Percentiles rank a stretch among this genome's conserved stretches.
phyloP scores from a whole-genome alignment of 2,329 filamentous ascomycete species.

The Neopestalotiopsis rosae region DNA sequence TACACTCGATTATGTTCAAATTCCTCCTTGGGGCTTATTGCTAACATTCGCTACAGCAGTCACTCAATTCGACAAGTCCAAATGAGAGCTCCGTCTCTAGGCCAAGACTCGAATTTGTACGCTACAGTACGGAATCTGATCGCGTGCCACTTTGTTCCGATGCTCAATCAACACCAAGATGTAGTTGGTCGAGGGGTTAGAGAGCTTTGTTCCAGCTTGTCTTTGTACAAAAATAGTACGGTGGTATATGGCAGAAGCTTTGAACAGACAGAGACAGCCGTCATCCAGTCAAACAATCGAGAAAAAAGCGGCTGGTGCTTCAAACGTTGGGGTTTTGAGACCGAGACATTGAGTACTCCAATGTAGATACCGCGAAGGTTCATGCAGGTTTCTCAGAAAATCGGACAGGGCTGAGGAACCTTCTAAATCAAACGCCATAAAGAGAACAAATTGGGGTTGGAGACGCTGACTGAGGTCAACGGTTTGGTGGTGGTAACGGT shows the following conservation, averaged over 20 bases:
- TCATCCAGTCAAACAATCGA: neutral
- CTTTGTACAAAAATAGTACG: neutral
- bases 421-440: neutral
- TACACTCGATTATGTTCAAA: neutral
- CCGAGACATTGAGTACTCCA: neutral
- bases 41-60: neutral
- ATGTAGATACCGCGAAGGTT: neutral
- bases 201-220: neutral
- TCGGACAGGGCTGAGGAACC: neutral
- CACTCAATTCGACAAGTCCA: neutral
- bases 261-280: neutral
- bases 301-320: neutral
- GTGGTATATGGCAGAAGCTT: neutral
- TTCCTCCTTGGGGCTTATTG: neutral
- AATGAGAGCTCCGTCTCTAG: constrained; percentile 12
- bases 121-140: constrained; percentile 30
- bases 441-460: neutral
- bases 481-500: neutral
- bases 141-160: constrained; percentile 28
- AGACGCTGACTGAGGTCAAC: too few species aligned
- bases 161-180: constrained; percentile 22
- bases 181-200: constrained; percentile 23
- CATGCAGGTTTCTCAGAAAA: neutral
- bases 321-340: too few species aligned
- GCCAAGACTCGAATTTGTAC: neutral